Evolutionary conservation across 768 basidiomycete species (phyloP), one percentile per base, ranked within the genome.

Genomic region (Kwoniella mangroviensis): DNA sequence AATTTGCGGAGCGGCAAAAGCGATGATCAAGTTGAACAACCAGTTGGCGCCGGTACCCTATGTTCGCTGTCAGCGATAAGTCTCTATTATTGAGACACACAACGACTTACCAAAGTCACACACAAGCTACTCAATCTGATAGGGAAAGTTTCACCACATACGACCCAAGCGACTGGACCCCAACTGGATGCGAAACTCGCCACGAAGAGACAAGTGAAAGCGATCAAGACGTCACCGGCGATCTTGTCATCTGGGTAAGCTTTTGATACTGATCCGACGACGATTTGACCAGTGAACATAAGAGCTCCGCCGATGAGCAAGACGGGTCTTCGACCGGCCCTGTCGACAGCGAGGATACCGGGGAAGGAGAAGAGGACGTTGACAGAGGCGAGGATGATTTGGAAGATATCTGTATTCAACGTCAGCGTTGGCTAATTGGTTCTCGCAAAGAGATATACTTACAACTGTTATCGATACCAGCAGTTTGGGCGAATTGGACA

Each of bases 281-380:
- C 87, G 85, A 86, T 92, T 82, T 94, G 91, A 86, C 92, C 94
- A 71, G 91, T 68, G 73, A 88, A 87, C 93, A 94, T 94, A 71
- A 90, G 88, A 65, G 86, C 82, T 24, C 91, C 92, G 75, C 93
- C 93, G 65, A 87, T 85, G 73, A 93, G 85, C 60, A 94, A 88
- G 67, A 94, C 88, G 42, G 87, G 86, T 66, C 93, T 89, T 73
- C 93, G 92, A 73, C 93, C 93, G 73, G 90, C 86, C 56, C 86
- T 86, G 80, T 94, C 93, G 67, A 94, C 88, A 77, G 89, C 87
- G 83, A 87, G 90, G 81, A 94, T 88, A 60, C 91, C 91, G 65
- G 91, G 87, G 62, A 92, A 84, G 51, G 93, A 94, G 85, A 90
- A 91, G 79, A 86, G 85, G 68, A 84, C 83, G 77, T 84, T 84